Evolutionary conservation across 2,329 filamentous ascomycete species (phyloP), one percentile per base, ranked within the genome.

Genomic region (Trichoderma sp.): DNA sequence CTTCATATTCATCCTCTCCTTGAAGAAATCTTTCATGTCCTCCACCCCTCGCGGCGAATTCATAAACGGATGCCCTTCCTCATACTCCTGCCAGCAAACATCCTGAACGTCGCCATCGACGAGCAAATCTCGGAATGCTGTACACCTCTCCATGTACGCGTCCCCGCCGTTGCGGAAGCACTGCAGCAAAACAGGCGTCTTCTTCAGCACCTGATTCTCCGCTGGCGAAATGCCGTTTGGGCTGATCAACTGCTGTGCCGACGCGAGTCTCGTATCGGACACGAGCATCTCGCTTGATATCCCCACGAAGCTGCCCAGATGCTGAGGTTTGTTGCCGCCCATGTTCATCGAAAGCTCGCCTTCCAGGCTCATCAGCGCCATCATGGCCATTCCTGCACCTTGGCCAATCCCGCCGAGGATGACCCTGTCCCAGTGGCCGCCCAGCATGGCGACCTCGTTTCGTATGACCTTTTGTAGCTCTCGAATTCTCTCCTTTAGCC

Each of bases 101-200:
- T 57, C 52, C 42, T 59, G 50, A 5, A 61, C 58, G 25, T 35
- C 50, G 22, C 25, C 27, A n/a, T 50, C 50, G 3, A 64, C 10
- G 1, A 64, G 48, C 17, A 42, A 50, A 4, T 67, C 57, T 4
- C 48, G 32, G 12, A 67, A 37, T 1, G 48, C 60, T 12, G 12
- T 64, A 27, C 66, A 34, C 54, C 52, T 37, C 15, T 42, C 35
- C 12, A 64, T 2, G 7, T 57, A 59, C 5, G 22, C 13, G 1
- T 48, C 15, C 13, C 48, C 48, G 6, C 29, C 48, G 12, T 64
- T 58, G 5, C 29, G n/a, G 22, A 54, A 61, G 17, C 39, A 52
- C 22, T 68, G 39, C 32, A 68, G 29, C 10, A 68, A 34, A 17
- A 68, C 22, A 8, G 66, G 59, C n/a, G 66, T 68, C 48, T 68